Percentiles rank a stretch among this genome's conserved stretches.
Conservation (phyloP, 805 yeast genomes). For the Candida sphagnicola region DNA sequence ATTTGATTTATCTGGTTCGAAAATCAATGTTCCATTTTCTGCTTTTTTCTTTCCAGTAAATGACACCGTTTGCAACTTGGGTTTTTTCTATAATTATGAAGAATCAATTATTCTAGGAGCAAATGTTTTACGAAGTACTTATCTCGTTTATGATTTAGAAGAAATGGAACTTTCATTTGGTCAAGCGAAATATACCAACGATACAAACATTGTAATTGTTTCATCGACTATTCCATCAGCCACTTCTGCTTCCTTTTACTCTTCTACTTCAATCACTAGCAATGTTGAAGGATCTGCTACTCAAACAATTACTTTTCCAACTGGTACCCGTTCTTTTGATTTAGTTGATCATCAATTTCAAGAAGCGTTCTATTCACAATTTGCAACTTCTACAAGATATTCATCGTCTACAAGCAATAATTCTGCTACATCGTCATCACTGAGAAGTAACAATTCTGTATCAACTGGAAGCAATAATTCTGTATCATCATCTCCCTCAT, state of each 20-base stretch:
- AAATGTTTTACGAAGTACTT: constrained; percentile 57
- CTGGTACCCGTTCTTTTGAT: too few species aligned
- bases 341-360: too few species aligned
- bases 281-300: not conserved
- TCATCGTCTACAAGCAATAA: too few species aligned
- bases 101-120: constrained; percentile 51
- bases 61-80: not conserved
- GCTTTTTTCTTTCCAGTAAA: constrained; percentile 5
- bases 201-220: not conserved
- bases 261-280: not conserved
- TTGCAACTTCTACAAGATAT: too few species aligned
- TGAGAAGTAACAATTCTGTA: too few species aligned
- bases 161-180: constrained; percentile 51
- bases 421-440: too few species aligned
- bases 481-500: too few species aligned
- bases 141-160: constrained; percentile 61
- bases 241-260: not conserved
- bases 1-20: constrained; percentile 6
- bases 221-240: constrained; percentile 1
- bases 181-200: constrained; percentile 14
- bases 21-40: constrained; percentile 7
- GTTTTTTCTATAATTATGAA: not conserved
- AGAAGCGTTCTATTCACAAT: too few species aligned
- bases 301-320: not conserved
- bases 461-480: too few species aligned